These are phyloP conservation scores for Trichomonas tenax DNA, from an alignment of 208 protist species.

Conservation along the genomic window DNA sequence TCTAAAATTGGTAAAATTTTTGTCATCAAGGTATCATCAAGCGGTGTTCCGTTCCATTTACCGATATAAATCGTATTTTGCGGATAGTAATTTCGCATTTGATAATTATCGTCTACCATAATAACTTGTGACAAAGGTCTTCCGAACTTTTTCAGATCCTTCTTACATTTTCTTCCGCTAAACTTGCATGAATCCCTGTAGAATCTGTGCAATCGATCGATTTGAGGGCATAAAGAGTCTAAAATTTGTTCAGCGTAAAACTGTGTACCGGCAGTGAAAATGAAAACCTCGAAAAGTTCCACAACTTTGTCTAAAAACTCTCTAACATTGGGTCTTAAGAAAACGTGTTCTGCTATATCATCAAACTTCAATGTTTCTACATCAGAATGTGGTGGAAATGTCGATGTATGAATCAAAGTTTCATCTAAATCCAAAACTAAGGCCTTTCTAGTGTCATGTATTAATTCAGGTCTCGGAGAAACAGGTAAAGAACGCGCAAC, in stretches of 20 bases:
- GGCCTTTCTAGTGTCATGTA: background rate
- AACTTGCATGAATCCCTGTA: background rate
- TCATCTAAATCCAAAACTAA: constrained; percentile 42
- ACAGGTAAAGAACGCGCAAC: background rate
- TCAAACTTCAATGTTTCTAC: background rate
- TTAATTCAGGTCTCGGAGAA: too few relatives aligned
- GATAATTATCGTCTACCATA: background rate
- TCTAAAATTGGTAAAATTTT: background rate
- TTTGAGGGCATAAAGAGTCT: background rate
- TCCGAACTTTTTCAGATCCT: background rate
- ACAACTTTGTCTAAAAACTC: constrained; percentile 24
- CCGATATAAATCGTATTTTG: background rate
- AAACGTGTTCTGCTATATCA: constrained; percentile 17
- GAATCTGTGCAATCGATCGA: background rate
- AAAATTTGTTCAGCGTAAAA: background rate
- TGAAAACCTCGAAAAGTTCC: constrained; percentile 32
- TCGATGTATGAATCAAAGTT: constrained; percentile 34
- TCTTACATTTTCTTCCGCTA: background rate
- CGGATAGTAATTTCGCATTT: background rate
- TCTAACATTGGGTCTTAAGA: constrained; percentile 29
- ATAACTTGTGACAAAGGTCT: background rate
- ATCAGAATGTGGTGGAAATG: background rate
- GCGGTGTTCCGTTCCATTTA: background rate
- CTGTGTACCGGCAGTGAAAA: constrained; percentile 27
- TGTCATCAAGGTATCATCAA: background rate